Base-by-base conservation (phyloP, 108 stramenopile genomes). In the Hondaea fermentalgiana region DNA sequence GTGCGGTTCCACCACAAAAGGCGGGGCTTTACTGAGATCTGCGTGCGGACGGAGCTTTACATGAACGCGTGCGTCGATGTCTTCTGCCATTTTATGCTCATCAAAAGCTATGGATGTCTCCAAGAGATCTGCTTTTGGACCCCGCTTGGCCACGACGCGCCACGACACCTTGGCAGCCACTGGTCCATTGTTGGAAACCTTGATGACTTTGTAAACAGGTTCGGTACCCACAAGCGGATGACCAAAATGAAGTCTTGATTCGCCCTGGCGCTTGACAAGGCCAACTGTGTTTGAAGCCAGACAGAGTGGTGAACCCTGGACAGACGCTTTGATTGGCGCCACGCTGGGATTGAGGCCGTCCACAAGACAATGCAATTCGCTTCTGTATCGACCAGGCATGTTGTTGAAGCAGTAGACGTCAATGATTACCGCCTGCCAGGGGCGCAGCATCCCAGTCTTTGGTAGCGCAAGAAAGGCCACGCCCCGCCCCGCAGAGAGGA, bases 311-410 rank as follows among this genome's bases (percentile, higher is more conserved):
- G 87, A 92, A 10, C 93, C 93, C 19, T 53, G 59, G 5, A 92
- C 92, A 1, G 47, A 5, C 64, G 87, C 44, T n/a, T 90, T 92
- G 43, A 91, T 87, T 47, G 91, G 91, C 42, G 91, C 21, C 59
- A 71, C 42, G 5, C 59, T 55, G 19, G 64, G 45, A 43, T 88
- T 14, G 23, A 58, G 5, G 89, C 90, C 91, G 17, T 58, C 43
- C 4, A 91, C 53, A 17, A 35, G 35, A 71, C 91, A 76, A 44
- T 90, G 89, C 10, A 92, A 3, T n/a, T 92, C 92, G 72, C 92
- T 92, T 14, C 88, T 44, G 90, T 93, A 93, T 16, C 64, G 43
- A 4, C 93, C 93, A 5, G 93, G 92, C 28, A 92, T 93, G 88
- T 93, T 92, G 88, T 93, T 93, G 72, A 87, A 92, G 4, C 83